phyloP scores from a whole-genome alignment of 306 rosid species.

The Crotalaria pallida region DNA sequence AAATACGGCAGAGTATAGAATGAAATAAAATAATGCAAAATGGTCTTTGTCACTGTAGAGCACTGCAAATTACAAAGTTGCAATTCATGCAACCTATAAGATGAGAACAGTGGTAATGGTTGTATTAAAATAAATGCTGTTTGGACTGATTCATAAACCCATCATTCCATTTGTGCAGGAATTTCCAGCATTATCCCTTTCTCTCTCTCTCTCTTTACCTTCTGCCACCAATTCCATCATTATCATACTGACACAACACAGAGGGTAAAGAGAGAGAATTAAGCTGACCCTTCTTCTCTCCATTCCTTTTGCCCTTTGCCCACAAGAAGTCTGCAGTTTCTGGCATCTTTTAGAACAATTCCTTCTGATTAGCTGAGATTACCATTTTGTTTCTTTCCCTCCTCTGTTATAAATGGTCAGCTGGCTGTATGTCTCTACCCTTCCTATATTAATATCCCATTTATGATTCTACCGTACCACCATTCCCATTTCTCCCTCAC shows the following conservation, averaged over 20 bases:
- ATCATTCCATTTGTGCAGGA: slow-evolving; percentile 60
- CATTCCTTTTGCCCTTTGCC: slow-evolving; percentile 33
- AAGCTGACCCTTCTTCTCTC: background rate
- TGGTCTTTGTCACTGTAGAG: background rate
- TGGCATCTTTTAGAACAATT: slow-evolving; percentile 41
- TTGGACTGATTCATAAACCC: slow-evolving; percentile 35
- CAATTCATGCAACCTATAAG: slow-evolving; percentile 12
- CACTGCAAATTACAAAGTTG: slow-evolving; percentile 16
- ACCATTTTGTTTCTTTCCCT: slow-evolving; percentile 22
- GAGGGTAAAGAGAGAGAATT: background rate
- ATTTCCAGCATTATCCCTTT: slow-evolving; percentile 37
- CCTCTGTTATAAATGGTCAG: slow-evolving; percentile 20
- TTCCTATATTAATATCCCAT: slow-evolving; percentile 21
- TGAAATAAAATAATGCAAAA: too few relatives aligned
- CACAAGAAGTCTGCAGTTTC: slow-evolving; percentile 21
- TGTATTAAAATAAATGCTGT: slow-evolving; percentile 19
- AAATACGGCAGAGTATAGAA: too few relatives aligned
- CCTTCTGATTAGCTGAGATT: slow-evolving; percentile 38
- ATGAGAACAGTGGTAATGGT: slow-evolving; percentile 12
- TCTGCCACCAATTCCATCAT: slow-evolving; percentile 39
- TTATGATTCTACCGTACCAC: slow-evolving; percentile 23
- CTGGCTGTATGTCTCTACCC: slow-evolving; percentile 13
- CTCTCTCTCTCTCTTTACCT: background rate
- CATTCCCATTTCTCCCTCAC: slow-evolving; percentile 6
- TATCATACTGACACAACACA: slow-evolving; percentile 31